These are phyloP conservation scores for Angomonas ambiguus DNA, from an alignment of 208 protist species.

Conservation along the genomic window DNA sequence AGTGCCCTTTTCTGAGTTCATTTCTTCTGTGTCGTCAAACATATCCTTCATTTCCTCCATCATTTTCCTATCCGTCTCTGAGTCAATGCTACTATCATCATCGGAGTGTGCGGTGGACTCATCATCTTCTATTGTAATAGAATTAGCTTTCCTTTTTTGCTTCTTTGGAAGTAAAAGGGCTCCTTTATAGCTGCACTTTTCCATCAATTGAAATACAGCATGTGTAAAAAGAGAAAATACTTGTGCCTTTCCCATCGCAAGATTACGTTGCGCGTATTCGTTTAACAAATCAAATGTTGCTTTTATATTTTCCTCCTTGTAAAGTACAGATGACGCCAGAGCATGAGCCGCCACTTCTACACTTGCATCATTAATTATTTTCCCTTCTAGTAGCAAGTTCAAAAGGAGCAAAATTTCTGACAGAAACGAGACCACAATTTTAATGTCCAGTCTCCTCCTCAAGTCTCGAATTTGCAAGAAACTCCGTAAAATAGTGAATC, in stretches of 20 bases:
- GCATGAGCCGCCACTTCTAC: slow-evolving; percentile 74
- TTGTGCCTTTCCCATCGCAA: slow-evolving; percentile 38
- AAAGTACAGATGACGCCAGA: slow-evolving; percentile 74
- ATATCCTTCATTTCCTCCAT: slow-evolving; percentile 21
- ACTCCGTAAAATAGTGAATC: slow-evolving; percentile 59
- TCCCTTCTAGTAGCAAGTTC: slow-evolving; percentile 68
- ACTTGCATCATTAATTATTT: slow-evolving; percentile 50
- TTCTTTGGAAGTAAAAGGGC: slow-evolving; percentile 62
- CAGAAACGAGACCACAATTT: slow-evolving; percentile 49
- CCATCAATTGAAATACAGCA: slow-evolving; percentile 80
- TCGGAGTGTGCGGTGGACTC: slow-evolving; percentile 13
- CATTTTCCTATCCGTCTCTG: slow-evolving; percentile 23
- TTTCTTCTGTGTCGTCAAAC: slow-evolving; percentile 31
- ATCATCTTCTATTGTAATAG: slow-evolving; percentile 20
- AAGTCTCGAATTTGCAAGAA: slow-evolving; percentile 68
- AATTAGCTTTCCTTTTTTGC: slow-evolving; percentile 16
- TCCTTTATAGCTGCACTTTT: slow-evolving; percentile 82
- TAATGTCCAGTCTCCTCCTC: slow-evolving; percentile 46
- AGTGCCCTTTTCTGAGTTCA: neutral
- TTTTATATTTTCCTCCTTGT: slow-evolving; percentile 79
- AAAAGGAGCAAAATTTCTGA: slow-evolving; percentile 74
- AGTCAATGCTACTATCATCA: slow-evolving; percentile 34
- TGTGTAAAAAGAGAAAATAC: slow-evolving; percentile 58
- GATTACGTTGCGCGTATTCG: slow-evolving; percentile 31
- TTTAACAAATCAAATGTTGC: slow-evolving; percentile 60